These are phyloP conservation scores for Hortiboletus rubellus DNA, from an alignment of 1,284 basidiomycete genomes.

Conservation along the genomic window DNA sequence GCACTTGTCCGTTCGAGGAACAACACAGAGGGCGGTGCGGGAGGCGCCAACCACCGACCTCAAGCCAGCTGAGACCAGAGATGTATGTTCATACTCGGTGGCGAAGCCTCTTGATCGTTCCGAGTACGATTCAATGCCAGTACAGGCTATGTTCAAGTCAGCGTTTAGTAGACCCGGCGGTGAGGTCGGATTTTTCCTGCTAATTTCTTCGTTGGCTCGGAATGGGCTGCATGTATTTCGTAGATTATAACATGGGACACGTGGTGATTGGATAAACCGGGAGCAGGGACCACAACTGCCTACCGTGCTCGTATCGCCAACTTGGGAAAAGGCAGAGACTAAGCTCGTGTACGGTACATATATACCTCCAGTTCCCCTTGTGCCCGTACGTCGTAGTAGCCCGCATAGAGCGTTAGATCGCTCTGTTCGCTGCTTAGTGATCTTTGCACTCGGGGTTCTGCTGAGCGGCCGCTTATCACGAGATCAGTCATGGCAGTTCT, in stretches of 20 bases:
- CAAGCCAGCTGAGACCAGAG: neutral
- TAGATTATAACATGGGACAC: neutral
- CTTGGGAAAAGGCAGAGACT: neutral
- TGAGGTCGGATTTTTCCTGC: neutral
- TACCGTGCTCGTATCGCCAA: neutral
- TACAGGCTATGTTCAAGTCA: neutral
- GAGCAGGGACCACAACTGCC: neutral
- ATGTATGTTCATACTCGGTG: neutral
- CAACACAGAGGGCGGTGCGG: neutral
- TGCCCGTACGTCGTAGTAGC: no score
- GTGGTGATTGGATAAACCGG: neutral
- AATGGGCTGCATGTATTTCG: neutral
- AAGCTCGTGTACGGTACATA: neutral
- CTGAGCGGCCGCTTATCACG: no score
- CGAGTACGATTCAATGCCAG: neutral
- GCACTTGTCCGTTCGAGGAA: neutral
- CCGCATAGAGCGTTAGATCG: no score
- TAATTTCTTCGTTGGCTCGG: neutral
- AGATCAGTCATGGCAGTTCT: no score
- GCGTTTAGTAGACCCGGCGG: neutral
- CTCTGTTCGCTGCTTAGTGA: no score
- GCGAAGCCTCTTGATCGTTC: neutral
- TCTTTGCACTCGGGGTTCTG: no score
- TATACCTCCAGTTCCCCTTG: no score
- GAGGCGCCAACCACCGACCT: neutral